Percentiles rank a stretch among this genome's conserved stretches.
These are phyloP conservation scores for Saccharomyces hybrid DNA, from an alignment of 1,139 yeast genomes.

Conservation along the genomic window DNA sequence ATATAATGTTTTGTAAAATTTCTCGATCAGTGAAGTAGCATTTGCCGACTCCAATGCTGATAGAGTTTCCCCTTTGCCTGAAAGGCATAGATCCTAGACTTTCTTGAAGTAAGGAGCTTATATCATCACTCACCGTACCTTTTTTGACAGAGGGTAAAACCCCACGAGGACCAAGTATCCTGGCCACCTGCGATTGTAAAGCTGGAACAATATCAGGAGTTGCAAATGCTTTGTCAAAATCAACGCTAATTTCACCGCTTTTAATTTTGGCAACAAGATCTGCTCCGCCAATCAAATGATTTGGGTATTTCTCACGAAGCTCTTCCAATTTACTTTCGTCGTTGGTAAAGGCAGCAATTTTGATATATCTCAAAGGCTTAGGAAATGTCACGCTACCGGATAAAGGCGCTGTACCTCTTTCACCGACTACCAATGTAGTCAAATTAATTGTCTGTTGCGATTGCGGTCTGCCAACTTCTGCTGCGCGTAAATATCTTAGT, in stretches of 20 bases:
- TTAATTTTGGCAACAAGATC: constrained; percentile 60
- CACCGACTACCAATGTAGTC: constrained; percentile 62
- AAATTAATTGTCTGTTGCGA: constrained; percentile 61
- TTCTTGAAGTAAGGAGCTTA: constrained; percentile 44
- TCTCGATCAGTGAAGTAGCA: constrained; percentile 75
- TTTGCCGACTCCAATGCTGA: constrained; percentile 69
- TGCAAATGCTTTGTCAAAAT: constrained; percentile 74
- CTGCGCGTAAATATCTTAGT: constrained; percentile 71
- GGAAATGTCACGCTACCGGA: constrained; percentile 72
- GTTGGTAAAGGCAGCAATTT: constrained; percentile 62
- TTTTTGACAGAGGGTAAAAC: constrained; percentile 82
- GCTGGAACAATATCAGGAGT: constrained; percentile 68
- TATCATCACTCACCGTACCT: constrained; percentile 76
- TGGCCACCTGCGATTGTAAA: constrained; percentile 56
- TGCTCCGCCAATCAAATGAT: constrained; percentile 53
- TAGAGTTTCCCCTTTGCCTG: constrained; percentile 53
- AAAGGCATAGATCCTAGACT: constrained; percentile 63
- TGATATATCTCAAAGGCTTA: constrained; percentile 58
- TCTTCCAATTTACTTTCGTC: constrained; percentile 45
- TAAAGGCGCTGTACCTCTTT: constrained; percentile 70
- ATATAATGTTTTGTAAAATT: constrained; percentile 61
- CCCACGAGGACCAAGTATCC: constrained; percentile 80
- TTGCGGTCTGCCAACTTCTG: constrained; percentile 79
- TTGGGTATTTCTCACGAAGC: constrained; percentile 46
- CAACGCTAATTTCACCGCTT: constrained; percentile 46